Conservation (phyloP, 2,329 filamentous ascomycete genomes). For the Epichloe amarillans region DNA sequence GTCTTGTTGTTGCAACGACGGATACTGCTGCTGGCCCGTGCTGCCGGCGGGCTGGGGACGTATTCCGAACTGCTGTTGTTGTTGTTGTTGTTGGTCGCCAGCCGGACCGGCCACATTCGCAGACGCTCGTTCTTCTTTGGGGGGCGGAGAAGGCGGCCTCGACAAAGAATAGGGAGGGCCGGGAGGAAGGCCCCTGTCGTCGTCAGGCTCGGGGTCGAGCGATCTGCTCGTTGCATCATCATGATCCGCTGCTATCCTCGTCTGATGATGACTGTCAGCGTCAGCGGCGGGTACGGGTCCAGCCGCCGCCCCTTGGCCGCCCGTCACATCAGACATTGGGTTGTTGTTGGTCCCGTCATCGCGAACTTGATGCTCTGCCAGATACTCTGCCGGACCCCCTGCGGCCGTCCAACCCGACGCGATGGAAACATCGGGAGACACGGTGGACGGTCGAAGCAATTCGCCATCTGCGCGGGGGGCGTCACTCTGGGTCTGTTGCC, state of each 20-base stretch:
- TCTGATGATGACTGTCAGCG: neutral
- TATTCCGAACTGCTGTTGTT: neutral
- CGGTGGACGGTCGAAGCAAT: neutral
- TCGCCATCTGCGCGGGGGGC: neutral
- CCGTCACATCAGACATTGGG: neutral
- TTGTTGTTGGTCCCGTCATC: neutral
- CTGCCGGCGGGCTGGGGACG: neutral
- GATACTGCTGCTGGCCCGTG: no score
- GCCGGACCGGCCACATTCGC: neutral
- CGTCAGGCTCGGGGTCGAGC: neutral
- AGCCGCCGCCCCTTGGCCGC: no score
- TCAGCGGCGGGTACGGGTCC: neutral
- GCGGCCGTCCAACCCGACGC: conserved; percentile 2
- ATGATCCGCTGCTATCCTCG: neutral
- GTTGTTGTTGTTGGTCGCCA: neutral
- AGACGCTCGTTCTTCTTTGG: neutral
- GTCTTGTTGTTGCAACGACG: no score
- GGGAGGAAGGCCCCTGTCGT: no score
- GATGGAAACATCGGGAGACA: conserved; percentile 7
- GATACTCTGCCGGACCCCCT: neutral
- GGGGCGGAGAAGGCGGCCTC: neutral
- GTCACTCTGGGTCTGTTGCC: neutral
- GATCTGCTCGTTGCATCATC: neutral
- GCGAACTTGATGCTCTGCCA: neutral
- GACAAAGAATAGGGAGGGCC: neutral